A percentile compares a stretch with the other conserved stretches of the same genome.
Evolutionary conservation across 176 grass and related monocot species (phyloP).

Genomic region (Avena sativa): DNA sequence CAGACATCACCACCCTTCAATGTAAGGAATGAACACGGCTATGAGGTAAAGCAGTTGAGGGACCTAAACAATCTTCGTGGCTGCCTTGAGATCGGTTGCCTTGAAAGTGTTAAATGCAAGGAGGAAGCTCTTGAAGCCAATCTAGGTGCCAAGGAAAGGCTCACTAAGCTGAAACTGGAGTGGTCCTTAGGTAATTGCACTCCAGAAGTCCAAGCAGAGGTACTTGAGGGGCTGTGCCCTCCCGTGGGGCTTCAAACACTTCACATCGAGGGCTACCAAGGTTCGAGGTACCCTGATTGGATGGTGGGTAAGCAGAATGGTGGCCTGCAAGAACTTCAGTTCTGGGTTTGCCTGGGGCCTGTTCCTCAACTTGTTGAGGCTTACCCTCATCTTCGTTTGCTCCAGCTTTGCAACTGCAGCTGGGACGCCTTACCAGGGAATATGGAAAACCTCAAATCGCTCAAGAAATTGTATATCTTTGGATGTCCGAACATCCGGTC

Average conservation of each 20-base stretch:
- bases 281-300: neutral
- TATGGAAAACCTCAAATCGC: neutral
- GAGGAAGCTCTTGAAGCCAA: neutral
- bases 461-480: no score
- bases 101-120: neutral
- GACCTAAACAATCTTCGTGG: neutral
- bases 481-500: no score
- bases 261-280: neutral
- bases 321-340: neutral
- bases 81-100: accelerated
- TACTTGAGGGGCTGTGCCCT: neutral
- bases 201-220: neutral
- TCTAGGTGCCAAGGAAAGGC: neutral
- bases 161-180: neutral
- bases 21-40: neutral
- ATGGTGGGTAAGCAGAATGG: neutral
- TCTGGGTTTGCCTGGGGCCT: neutral
- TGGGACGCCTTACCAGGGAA: neutral
- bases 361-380: neutral
- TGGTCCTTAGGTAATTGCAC: neutral
- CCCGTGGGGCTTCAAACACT: neutral
- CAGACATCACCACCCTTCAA: neutral
- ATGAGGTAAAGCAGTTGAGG: neutral
- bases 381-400: neutral
- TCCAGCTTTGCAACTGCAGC: accelerated